These are phyloP conservation scores for Lentinula lateritia DNA, from an alignment of 768 basidiomycete species.

Conservation along the genomic window DNA sequence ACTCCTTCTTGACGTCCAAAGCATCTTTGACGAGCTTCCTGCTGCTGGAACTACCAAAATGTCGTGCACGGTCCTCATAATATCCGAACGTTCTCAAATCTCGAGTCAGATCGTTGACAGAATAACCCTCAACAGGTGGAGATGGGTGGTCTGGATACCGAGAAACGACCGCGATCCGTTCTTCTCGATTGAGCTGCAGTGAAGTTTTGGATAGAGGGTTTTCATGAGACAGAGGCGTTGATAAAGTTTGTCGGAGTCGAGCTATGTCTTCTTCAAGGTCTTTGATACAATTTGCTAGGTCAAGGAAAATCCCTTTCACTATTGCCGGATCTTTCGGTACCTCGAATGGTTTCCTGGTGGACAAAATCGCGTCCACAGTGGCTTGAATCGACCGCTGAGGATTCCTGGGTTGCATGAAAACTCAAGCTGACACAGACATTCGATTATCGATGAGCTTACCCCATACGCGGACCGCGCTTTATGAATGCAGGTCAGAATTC, in stretches of 20 bases:
- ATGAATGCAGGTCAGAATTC: conserved; percentile 7
- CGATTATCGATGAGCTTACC: conserved; percentile 12
- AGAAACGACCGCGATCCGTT: background rate
- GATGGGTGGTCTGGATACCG: background rate
- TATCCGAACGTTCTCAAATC: background rate
- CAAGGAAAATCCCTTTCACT: background rate
- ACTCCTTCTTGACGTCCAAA: conserved; percentile 33
- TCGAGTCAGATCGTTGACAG: background rate
- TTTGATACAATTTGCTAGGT: background rate
- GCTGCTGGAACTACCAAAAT: conserved; percentile 27
- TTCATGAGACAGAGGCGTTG: background rate
- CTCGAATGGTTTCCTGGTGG: background rate
- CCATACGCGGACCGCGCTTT: conserved; percentile 37
- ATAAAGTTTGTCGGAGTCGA: background rate
- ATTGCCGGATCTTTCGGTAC: background rate
- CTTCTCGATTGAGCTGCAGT: background rate
- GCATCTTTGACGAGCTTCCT: conserved; percentile 26
- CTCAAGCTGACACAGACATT: conserved; percentile 8
- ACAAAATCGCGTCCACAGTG: background rate
- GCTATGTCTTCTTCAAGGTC: background rate
- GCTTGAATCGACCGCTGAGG: conserved; percentile 3
- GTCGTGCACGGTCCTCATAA: conserved; percentile 10
- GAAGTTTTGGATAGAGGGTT: background rate
- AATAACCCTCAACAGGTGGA: background rate
- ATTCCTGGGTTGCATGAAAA: conserved; percentile 29